Evolutionary conservation across 805 yeast genomes (phyloP), one percentile per base, ranked within the genome.

Genomic region (Metschnikowia cerradonensis): DNA sequence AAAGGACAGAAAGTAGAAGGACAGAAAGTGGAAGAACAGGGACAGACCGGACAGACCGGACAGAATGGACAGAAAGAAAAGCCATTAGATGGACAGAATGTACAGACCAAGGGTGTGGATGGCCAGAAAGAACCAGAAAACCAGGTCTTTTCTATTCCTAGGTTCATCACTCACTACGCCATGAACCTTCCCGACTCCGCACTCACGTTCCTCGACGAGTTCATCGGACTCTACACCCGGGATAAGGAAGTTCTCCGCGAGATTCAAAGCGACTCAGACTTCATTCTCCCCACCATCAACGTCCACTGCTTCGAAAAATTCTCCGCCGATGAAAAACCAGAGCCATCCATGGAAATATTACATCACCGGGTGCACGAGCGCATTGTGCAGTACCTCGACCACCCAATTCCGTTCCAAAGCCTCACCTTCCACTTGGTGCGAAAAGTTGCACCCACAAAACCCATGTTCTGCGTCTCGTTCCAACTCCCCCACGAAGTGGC

Each of bases 181-280:
- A 94, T 94, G 99, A 94, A 94, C 64, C 76, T 94, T 50, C 99
- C 99, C 2, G 99, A 90, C 62, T 79, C 90, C 41, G 97, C 99
- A 0, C 73, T 94, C 20, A 84, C 85, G 17, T 94, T 94, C 61
- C 69, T 90, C 49, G 83, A 84, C 59, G 87, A 86, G 45, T 92
- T 81, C 61, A 73, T 82, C 33, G 97, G 97, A 0, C 72, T 91
- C 30, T 88, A 86, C 65, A 56, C 75, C 1, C 52, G 62, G 3
- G 68, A 72, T 34, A 72, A 75, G 13, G 61, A 70, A 45, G 65
- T 76, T 1, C 68, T 65, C 44, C 60, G 65, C 2, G 60, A 64
- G 39, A 64, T 77, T 3, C 67, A 64, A 42, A 43, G 59, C 0
- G 56, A 75, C 10, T 77, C 78, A 2, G 76, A 76, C 7, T 81